These are phyloP conservation scores for Agrocybe praecox DNA, from an alignment of 768 basidiomycete species.

Conservation along the genomic window DNA sequence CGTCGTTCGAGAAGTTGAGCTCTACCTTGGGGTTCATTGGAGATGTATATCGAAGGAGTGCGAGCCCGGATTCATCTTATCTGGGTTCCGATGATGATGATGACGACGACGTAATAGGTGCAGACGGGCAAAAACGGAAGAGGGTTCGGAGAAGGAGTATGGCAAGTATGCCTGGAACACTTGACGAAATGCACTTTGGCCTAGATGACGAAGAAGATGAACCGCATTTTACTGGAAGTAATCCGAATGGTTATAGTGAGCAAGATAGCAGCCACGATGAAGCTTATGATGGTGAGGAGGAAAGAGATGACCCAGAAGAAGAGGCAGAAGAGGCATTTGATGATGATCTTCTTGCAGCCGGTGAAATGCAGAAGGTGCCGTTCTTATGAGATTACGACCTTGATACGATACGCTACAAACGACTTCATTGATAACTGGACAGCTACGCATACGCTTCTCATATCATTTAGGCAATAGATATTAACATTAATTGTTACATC, in stretches of 20 bases:
- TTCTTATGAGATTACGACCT: slow-evolving; percentile 20
- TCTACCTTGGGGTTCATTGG: slow-evolving; percentile 55
- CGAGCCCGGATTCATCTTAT: slow-evolving; percentile 58
- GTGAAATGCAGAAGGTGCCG: slow-evolving; percentile 33
- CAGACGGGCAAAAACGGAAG: slow-evolving; percentile 40
- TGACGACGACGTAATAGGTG: slow-evolving; percentile 43
- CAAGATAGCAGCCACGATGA: slow-evolving; percentile 35
- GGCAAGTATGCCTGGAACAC: slow-evolving; percentile 86
- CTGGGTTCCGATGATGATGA: slow-evolving; percentile 58
- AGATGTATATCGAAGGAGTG: slow-evolving; percentile 41
- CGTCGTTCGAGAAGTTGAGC: slow-evolving; percentile 74
- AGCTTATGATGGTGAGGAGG: slow-evolving; percentile 39
- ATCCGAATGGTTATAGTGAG: neutral
- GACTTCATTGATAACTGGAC: neutral
- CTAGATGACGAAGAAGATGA: slow-evolving; percentile 51
- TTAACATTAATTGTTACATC: neutral
- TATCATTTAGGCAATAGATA: slow-evolving; percentile 2
- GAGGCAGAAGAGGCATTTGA: slow-evolving; percentile 76
- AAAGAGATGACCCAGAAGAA: slow-evolving; percentile 74
- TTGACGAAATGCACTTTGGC: slow-evolving; percentile 62
- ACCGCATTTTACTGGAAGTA: neutral
- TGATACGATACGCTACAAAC: neutral
- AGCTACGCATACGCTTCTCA: neutral
- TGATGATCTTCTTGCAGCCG: slow-evolving; percentile 31
- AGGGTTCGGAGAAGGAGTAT: slow-evolving; percentile 60